Conservation (phyloP, 2,329 filamentous ascomycete species). For the Phialophora expanda region DNA sequence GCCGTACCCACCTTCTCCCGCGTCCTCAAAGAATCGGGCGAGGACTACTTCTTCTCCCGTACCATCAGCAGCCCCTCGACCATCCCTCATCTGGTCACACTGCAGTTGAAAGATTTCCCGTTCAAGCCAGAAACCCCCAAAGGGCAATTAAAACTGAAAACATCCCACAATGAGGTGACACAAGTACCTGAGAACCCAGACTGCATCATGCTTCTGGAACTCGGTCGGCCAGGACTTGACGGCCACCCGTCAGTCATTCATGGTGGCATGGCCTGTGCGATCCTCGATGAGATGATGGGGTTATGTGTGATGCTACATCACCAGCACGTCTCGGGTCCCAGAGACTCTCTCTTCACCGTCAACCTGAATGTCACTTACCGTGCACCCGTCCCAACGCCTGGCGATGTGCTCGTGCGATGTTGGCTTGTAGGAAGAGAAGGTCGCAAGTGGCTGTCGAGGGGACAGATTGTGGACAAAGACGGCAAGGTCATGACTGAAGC, state of each 20-base stretch:
- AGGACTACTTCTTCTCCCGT: conserved; percentile 51
- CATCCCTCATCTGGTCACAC: conserved; percentile 50
- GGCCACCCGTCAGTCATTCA: conserved; percentile 50
- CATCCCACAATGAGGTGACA: conserved; percentile 28
- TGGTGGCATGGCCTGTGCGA: conserved; percentile 49
- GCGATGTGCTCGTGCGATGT: conserved; percentile 34
- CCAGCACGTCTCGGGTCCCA: conserved; percentile 28
- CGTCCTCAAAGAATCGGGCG: conserved; percentile 48
- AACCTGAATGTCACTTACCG: conserved; percentile 38
- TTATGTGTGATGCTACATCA: conserved; percentile 45
- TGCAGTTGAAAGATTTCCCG: conserved; percentile 45
- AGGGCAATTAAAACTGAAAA: conserved; percentile 30
- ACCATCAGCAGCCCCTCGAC: conserved; percentile 48
- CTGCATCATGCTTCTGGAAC: conserved; percentile 46
- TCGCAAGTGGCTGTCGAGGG: conserved; percentile 37
- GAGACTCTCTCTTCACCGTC: conserved; percentile 38
- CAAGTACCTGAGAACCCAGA: conserved; percentile 43
- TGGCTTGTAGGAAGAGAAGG: conserved; percentile 38
- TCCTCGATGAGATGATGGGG: conserved; percentile 54
- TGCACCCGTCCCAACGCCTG: conserved; percentile 36
- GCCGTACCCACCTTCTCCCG: conserved; percentile 50
- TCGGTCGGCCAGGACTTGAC: conserved; percentile 46
- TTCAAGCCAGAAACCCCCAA: conserved; percentile 35
- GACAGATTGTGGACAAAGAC: conserved; percentile 38
- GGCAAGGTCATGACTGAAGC: conserved; percentile 38